Base-by-base conservation (phyloP, 2,329 filamentous ascomycete genomes). In the Thelonectria discophora region DNA sequence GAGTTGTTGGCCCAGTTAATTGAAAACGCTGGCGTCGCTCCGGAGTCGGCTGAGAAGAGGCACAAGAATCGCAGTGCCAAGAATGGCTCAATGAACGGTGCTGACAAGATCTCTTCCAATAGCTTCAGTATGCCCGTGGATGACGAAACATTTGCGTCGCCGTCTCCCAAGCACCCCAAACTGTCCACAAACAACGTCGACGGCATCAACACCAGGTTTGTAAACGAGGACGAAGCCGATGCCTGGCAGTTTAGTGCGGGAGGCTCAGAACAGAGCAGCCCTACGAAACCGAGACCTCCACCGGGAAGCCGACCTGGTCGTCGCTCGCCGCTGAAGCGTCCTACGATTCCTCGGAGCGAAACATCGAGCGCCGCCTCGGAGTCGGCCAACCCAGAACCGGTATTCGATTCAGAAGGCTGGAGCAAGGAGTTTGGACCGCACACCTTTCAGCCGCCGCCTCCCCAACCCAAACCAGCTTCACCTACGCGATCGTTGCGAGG, bases 121-220 rank as follows among this genome's bases (percentile, higher is more conserved):
- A 88, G 86, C 75, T 88, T 88, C 70, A 79, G 76, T 49, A 81
- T 87, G 58, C 72, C 80, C 37, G 65, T 79, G 59, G 76, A 81
- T 61, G 76, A 81, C 58, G 78, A 82, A 42, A 76, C 77, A 0
- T 79, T 81, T 55, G 67, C 70, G 11, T 67, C 69, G 32, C 73
- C 78, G 6, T 73, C 75, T 10, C 70, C 77, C n/a, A 71, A 76
- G 18, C 74, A 72, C 37, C 74, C 77, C 43, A 74, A 73, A 3
- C 86, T 87, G 62, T 70, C 77, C 40, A 81, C 80, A 62, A 82
- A 75, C 58, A 88, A 84, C 67, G 77, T 83, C 18, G 86, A 89
- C 58, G 86, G 84, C 53, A 89, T 89, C 66, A 86, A 87, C 73
- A 89, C 86, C 17, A 84, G 78, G 40, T 89, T 89, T 73, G 81